A percentile compares a stretch with the other conserved stretches of the same genome.
phyloP scores from a whole-genome alignment of 306 rosid genomes.

The Malus domestica region ASM211411v1 NC_041795.1:2793501-2794000 shows the following conservation, averaged over 20 bases:
- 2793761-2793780: not conserved
- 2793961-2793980: slow-evolving; percentile 8
- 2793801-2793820: not conserved
- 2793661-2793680: not conserved
- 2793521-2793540: slow-evolving; percentile 40
- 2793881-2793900: slow-evolving; percentile 26
- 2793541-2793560: slow-evolving; percentile 39
- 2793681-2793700: not conserved
- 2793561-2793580: slow-evolving; percentile 44
- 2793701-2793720: not conserved
- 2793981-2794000: slow-evolving; percentile 21
- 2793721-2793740: not conserved
- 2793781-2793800: not conserved
- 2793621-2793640: slow-evolving; percentile 26
- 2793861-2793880: slow-evolving; percentile 11
- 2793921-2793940: slow-evolving; percentile 19
- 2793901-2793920: slow-evolving; percentile 37
- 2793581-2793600: slow-evolving; percentile 34
- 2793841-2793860: slow-evolving; percentile 8
- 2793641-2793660: not conserved
- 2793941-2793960: not conserved
- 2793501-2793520: slow-evolving; percentile 43
- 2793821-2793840: slow-evolving; percentile 6
- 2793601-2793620: slow-evolving; percentile 32
- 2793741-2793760: not conserved